These are phyloP conservation scores for Leptographium procerum DNA, from an alignment of 2,329 filamentous ascomycete species.

Conservation along the genomic window DNA sequence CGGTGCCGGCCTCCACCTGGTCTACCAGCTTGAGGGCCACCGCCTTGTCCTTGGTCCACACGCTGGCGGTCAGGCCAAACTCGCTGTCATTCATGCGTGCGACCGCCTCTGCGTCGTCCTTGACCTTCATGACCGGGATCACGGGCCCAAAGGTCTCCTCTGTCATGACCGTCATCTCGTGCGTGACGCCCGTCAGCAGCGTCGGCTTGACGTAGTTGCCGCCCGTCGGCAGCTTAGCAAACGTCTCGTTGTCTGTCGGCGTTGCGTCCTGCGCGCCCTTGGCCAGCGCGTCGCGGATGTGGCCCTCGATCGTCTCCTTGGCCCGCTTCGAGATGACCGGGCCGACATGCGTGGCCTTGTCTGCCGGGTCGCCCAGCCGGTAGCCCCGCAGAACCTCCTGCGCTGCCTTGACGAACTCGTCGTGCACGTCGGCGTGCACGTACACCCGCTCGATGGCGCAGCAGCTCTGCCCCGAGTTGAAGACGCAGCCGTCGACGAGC, in stretches of 20 bases:
- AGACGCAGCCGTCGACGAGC: conserved; percentile 90
- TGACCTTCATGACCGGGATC: conserved; percentile 81
- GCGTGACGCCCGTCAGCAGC: conserved; percentile 66
- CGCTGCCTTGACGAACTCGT: conserved; percentile 66
- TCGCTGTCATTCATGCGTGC: conserved; percentile 88
- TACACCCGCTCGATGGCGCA: conserved; percentile 89
- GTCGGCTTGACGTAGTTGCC: conserved; percentile 87
- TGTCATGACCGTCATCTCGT: conserved; percentile 79
- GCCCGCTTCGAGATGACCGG: conserved; percentile 78
- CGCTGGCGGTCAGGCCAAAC: conserved; percentile 88
- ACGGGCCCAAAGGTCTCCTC: conserved; percentile 94
- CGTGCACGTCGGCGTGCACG: conserved; percentile 74
- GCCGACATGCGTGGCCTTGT: conserved; percentile 69
- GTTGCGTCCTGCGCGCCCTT: conserved; percentile 80
- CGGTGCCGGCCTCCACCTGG: conserved; percentile 80
- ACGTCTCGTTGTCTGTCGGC: conserved; percentile 69
- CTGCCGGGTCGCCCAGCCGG: conserved; percentile 77
- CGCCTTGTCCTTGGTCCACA: conserved; percentile 83
- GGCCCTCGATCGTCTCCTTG: conserved; percentile 62
- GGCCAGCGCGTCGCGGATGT: conserved; percentile 70
- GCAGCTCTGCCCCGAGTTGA: conserved; percentile 98
- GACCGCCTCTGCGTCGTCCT: conserved; percentile 69
- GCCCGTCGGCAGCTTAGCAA: conserved; percentile 57
- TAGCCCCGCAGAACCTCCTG: conserved; percentile 74
- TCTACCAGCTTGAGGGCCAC: conserved; percentile 68